Evolutionary conservation across 352 stramenopile species (phyloP).

Genomic region (Globisporangium spinosum): DNA sequence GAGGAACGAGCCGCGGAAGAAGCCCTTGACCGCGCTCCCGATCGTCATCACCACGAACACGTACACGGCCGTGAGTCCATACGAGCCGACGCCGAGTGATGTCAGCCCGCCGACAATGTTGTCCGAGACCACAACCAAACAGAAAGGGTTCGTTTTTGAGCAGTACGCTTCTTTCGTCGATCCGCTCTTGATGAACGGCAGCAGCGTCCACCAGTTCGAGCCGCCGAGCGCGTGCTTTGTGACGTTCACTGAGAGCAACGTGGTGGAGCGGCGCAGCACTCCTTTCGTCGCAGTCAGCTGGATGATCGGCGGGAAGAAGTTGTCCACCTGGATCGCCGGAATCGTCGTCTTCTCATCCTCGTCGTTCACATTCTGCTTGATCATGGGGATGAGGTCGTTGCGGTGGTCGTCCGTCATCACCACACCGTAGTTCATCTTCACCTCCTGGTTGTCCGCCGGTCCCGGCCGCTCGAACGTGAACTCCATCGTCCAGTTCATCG

Average conservation of each 20-base stretch:
- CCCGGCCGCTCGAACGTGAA: slow-evolving; percentile 69
- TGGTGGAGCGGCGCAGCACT: slow-evolving; percentile 49
- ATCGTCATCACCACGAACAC: slow-evolving; percentile 88
- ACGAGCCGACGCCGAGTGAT: slow-evolving; percentile 76
- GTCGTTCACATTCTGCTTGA: slow-evolving; percentile 50
- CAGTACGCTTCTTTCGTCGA: slow-evolving; percentile 41
- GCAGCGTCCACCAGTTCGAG: slow-evolving; percentile 66
- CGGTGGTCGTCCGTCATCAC: slow-evolving; percentile 54
- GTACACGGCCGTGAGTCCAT: slow-evolving; percentile 83
- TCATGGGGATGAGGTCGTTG: slow-evolving; percentile 67
- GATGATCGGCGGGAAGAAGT: slow-evolving; percentile 58
- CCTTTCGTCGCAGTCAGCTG: slow-evolving; percentile 68
- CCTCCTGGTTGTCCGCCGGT: slow-evolving; percentile 51
- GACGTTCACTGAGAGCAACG: slow-evolving; percentile 50
- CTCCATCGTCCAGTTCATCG: slow-evolving; percentile 68
- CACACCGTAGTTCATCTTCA: slow-evolving; percentile 48
- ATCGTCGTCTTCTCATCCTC: slow-evolving; percentile 25
- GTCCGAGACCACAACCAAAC: slow-evolving; percentile 80
- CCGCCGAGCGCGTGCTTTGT: slow-evolving; percentile 54
- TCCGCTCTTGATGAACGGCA: slow-evolving; percentile 27
- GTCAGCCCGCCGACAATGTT: slow-evolving; percentile 83
- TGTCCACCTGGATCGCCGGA: slow-evolving; percentile 43
- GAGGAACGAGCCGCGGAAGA: slow-evolving; percentile 77
- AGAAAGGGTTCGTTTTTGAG: slow-evolving; percentile 51
- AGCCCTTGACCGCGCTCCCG: slow-evolving; percentile 75